Conservation (phyloP, 2,329 filamentous ascomycete genomes). For the Aureobasidium sp. region DNA sequence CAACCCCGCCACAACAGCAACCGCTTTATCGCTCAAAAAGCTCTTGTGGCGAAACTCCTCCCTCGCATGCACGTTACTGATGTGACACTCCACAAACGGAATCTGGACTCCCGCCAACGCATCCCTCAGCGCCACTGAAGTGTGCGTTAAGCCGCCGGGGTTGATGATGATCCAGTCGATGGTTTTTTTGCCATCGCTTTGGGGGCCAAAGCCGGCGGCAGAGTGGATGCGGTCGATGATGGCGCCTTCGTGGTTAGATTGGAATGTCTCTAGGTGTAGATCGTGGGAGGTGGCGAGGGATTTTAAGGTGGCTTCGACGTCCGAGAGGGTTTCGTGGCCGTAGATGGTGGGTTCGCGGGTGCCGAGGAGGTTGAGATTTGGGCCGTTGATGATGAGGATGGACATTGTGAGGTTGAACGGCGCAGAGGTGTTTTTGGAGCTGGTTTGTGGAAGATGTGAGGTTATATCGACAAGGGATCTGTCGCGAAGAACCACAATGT, state of each 20-base stretch:
- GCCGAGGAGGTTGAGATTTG: slow-evolving; percentile 74
- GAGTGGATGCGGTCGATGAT: slow-evolving; percentile 68
- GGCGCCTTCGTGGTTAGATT: slow-evolving; percentile 72
- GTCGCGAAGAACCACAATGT: background rate
- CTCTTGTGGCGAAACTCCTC: slow-evolving; percentile 64
- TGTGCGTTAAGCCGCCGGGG: slow-evolving; percentile 68
- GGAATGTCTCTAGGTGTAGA: slow-evolving; percentile 53
- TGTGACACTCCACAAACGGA: slow-evolving; percentile 72
- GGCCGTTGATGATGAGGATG: slow-evolving; percentile 72
- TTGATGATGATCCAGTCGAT: slow-evolving; percentile 68
- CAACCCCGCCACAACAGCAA: slow-evolving; percentile 64
- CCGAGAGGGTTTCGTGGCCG: slow-evolving; percentile 58
- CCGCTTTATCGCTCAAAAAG: slow-evolving; percentile 69
- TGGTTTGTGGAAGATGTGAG: background rate
- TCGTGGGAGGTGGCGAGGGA: slow-evolving; percentile 45
- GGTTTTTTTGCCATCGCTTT: slow-evolving; percentile 20
- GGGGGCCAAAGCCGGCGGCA: slow-evolving; percentile 39
- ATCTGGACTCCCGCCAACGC: slow-evolving; percentile 61
- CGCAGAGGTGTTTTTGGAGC: background rate
- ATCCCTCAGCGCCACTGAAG: slow-evolving; percentile 68
- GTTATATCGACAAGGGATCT: background rate
- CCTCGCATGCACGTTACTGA: slow-evolving; percentile 66
- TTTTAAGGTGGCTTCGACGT: slow-evolving; percentile 49
- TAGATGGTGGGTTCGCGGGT: slow-evolving; percentile 68
- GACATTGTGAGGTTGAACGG: slow-evolving; percentile 17